Evolutionary conservation across 768 basidiomycete genomes (phyloP), one percentile per base, ranked within the genome.

Genomic region (Suillus discolor): DNA sequence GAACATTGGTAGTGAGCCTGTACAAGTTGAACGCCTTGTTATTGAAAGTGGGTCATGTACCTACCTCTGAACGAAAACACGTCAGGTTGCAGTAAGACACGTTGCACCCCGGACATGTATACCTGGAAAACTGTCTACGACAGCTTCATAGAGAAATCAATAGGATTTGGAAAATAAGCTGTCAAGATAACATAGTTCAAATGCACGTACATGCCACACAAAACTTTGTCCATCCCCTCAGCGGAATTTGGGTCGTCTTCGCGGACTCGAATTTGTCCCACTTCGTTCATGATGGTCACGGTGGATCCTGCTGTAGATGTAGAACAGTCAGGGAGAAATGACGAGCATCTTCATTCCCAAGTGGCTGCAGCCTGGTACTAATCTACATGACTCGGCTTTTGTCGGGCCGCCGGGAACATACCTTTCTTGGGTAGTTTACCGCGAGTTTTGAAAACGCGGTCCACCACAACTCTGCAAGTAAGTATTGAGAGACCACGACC

Each of bases 31-130:
- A 44, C 4, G 4, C 12, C 62, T 25, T 13, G 61, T 9, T 31
- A 16, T 42, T 42, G 42, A 28, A 20, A 28, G 54, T 61, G 42
- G 42, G 20, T 61, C 60, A 51, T 63, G 64, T 36, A 74, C 84
- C 67, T 75, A 90, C 91, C 77, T 86, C 80, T 36, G 90, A 89
- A 53, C 89, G 87, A 78, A 93, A 96, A 77, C 94, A 96, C 13
- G 80, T 78, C 38, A 94, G 74, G 34, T 91, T 91, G 78, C 94
- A 96, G 71, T 95, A 95, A 0, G 85, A 84, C 34, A 90, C 78
- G 71, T 94, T 94, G 78, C 94, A 96, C 39, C 82, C 82, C 28
- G 94, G 90, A 68, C 94, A 96, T 0, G 87, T 89, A 76, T 96
- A 96, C 71, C 87, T 89, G 20, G 91, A 85, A 68, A 91, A 83